Evolutionary conservation across 2,329 filamentous ascomycete species (phyloP).

Genomic region (Fusarium duplospermum): DNA sequence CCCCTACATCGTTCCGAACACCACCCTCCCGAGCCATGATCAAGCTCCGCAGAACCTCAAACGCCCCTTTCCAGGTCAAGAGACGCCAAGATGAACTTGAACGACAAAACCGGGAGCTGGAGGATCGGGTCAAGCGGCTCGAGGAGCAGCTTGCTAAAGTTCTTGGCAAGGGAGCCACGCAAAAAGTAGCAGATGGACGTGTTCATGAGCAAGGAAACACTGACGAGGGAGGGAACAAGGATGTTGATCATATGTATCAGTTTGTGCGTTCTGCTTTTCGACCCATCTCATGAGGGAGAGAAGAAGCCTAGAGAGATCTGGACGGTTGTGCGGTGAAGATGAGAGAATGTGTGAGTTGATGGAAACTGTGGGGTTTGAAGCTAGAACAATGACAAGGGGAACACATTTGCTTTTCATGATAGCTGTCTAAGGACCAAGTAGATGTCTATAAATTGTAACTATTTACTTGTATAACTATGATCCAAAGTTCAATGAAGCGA

Average conservation of each 20-base stretch:
- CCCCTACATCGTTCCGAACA: neutral
- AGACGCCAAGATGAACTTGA: slow-evolving; percentile 23
- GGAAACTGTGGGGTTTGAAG: neutral
- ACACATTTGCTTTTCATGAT: slow-evolving; percentile 12
- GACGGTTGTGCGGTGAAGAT: neutral
- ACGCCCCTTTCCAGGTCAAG: neutral
- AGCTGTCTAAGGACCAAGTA: neutral
- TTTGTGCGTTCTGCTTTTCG: slow-evolving; percentile 10
- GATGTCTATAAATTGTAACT: neutral
- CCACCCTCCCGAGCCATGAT: neutral
- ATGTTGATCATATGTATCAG: neutral
- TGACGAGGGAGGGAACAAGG: neutral
- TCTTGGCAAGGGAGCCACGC: neutral
- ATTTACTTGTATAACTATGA: neutral
- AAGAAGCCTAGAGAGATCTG: neutral
- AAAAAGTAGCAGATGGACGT: neutral
- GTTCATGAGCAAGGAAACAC: neutral
- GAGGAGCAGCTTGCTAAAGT: slow-evolving; percentile 21
- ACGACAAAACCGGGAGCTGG: slow-evolving; percentile 7
- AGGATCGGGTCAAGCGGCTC: slow-evolving; percentile 20
- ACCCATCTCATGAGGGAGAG: neutral
- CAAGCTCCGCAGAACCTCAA: neutral
- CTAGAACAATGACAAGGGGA: neutral
- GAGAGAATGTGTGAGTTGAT: neutral
- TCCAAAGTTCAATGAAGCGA: slow-evolving; percentile 22